Evolutionary conservation across 140 eudicot species (phyloP).

Genomic region (Ambrosia hybrid): DNA sequence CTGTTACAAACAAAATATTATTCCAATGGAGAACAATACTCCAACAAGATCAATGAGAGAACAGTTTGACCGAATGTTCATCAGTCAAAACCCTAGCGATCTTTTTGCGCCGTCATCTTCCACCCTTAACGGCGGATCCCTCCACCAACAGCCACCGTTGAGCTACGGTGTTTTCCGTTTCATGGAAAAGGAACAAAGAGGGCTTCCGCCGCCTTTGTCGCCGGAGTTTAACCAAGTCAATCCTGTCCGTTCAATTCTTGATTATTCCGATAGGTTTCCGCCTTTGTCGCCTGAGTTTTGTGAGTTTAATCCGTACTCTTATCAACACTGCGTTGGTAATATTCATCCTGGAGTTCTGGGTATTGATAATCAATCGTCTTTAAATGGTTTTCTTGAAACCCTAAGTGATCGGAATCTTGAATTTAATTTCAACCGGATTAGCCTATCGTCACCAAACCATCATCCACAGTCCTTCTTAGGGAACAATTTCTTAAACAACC

Average conservation of each 20-base stretch:
- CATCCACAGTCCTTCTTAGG: slow-evolving; percentile 6
- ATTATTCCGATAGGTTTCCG: slow-evolving; percentile 8
- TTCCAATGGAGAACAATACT: slow-evolving; percentile 32
- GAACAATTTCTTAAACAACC: background rate
- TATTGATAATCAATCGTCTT: slow-evolving; percentile 24
- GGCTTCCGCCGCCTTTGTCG: background rate
- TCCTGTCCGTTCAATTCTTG: slow-evolving; percentile 33
- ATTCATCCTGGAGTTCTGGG: slow-evolving; percentile 10
- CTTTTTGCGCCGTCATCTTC: slow-evolving; percentile 25
- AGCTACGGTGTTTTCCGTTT: slow-evolving; percentile 5
- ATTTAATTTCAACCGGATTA: slow-evolving; percentile 32
- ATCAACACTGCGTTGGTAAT: slow-evolving; percentile 10
- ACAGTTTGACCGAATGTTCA: slow-evolving; percentile 31
- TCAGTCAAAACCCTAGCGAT: slow-evolving; percentile 33
- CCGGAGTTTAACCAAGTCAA: background rate
- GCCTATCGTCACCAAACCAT: slow-evolving; percentile 25
- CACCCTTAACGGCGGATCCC: slow-evolving; percentile 6
- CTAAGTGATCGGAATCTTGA: slow-evolving; percentile 34
- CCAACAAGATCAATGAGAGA: slow-evolving; percentile 12
- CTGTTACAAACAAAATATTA: slow-evolving; percentile 25
- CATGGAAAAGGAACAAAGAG: slow-evolving; percentile 22
- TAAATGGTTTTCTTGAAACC: slow-evolving; percentile 34
- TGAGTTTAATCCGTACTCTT: slow-evolving; percentile 12
- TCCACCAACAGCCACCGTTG: slow-evolving; percentile 19
- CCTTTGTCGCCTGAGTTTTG: background rate